phyloP scores from a whole-genome alignment of 805 yeast genomes.

The Torulaspora indica region DNA sequence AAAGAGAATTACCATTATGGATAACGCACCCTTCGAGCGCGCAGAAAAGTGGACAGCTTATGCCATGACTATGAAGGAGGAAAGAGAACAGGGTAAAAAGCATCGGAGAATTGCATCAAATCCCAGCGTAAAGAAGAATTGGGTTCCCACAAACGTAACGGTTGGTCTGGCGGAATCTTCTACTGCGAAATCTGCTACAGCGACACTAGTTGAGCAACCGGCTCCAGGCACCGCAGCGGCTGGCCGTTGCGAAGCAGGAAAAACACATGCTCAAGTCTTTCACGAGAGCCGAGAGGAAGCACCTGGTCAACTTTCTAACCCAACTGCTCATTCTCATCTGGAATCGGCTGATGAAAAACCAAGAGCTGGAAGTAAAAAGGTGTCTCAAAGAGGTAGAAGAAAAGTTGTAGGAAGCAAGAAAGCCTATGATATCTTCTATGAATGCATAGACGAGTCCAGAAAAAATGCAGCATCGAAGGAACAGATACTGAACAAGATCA shows the following conservation, averaged over 20 bases:
- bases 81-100: neutral
- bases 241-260: neutral
- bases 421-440: constrained; percentile 19
- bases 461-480: constrained; percentile 9
- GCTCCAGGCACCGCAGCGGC: neutral
- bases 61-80: neutral
- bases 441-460: constrained; percentile 12
- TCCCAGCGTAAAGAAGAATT: neutral
- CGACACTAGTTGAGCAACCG: neutral
- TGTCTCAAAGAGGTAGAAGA: neutral
- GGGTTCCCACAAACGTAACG: neutral
- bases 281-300: neutral
- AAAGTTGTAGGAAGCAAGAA: constrained; percentile 12
- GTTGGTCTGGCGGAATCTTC: neutral
- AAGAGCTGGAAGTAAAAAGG: neutral
- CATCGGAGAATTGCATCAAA: neutral
- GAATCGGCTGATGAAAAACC: neutral
- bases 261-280: neutral
- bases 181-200: neutral
- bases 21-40: constrained; percentile 8
- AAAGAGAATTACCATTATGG: constrained; percentile 24
- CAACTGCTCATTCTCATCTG: neutral
- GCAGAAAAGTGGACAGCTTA: constrained; percentile 2
- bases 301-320: neutral
- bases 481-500: constrained; percentile 7